These are phyloP conservation scores for Skeletonema grethae DNA, from an alignment of 108 stramenopile species.

Conservation along the genomic window DNA sequence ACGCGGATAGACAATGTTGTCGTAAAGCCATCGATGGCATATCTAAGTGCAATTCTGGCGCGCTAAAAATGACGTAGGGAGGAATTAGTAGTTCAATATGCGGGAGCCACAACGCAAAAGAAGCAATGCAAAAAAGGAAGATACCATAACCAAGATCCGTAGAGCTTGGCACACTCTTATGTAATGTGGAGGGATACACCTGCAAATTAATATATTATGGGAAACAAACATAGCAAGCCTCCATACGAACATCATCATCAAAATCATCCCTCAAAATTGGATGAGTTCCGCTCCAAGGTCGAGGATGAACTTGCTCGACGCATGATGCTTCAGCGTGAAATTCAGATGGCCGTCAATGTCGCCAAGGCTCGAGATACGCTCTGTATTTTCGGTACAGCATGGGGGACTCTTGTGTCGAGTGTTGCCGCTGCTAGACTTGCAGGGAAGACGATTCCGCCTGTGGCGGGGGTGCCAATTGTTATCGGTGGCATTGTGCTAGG, in stretches of 20 bases:
- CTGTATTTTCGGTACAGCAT: conserved; percentile 53
- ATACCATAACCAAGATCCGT: no score
- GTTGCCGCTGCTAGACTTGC: conserved; percentile 33
- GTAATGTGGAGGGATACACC: no score
- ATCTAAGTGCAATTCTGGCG: no score
- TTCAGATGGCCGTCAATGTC: conserved; percentile 65
- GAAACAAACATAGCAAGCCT: not conserved
- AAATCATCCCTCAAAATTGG: not conserved
- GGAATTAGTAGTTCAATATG: no score
- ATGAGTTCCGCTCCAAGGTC: conserved; percentile 16
- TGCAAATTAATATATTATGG: not conserved
- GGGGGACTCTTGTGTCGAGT: conserved; percentile 38
- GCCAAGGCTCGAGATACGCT: conserved; percentile 61
- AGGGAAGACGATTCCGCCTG: conserved; percentile 37
- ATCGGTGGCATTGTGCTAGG: conserved; percentile 54
- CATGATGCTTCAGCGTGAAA: conserved; percentile 61
- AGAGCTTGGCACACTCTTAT: no score
- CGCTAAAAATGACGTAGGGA: not conserved
- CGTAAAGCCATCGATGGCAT: no score
- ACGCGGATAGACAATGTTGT: no score
- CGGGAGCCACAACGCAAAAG: no score
- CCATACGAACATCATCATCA: not conserved
- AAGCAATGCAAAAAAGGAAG: no score
- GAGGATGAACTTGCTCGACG: conserved; percentile 53
- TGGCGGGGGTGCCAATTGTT: conserved; percentile 51